A percentile compares a stretch with the other conserved stretches of the same genome.
Conservation (phyloP, 2,329 filamentous ascomycete genomes). For the Chaetomiaceae sp. region DNA sequence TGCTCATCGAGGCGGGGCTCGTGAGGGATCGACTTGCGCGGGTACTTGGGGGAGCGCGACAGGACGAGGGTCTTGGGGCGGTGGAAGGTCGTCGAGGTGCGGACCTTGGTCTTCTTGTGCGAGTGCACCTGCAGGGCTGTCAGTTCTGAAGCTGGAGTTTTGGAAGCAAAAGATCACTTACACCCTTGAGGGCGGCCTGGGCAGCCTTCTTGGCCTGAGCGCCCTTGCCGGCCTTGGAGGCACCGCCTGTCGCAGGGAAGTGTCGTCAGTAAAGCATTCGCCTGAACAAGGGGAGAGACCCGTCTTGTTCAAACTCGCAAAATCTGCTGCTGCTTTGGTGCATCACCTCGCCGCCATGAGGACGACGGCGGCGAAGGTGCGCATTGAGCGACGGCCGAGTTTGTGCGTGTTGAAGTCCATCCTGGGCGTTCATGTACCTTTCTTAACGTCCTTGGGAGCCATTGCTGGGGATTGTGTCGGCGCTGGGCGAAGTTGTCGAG, state of each 20-base stretch:
- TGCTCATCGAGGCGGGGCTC: constrained; percentile 90
- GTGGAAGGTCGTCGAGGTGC: constrained; percentile 93
- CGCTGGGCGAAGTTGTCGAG: constrained; percentile 27
- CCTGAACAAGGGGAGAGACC: constrained; percentile 39
- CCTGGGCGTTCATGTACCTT: constrained; percentile 34
- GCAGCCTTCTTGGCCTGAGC: constrained; percentile 86
- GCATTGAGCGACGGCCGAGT: constrained; percentile 28
- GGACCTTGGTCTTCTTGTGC: constrained; percentile 90
- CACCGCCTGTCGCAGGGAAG: constrained; percentile 51
- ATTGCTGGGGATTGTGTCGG: constrained; percentile 31
- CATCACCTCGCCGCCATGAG: constrained; percentile 35
- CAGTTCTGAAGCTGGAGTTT: constrained; percentile 13
- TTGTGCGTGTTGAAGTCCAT: constrained; percentile 23
- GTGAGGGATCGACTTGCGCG: constrained; percentile 89
- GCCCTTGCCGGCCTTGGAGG: constrained; percentile 53
- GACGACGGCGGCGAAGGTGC: constrained; percentile 23
- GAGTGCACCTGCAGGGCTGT: constrained; percentile 42
- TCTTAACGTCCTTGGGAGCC: constrained; percentile 38
- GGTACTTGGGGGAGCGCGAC: constrained; percentile 90
- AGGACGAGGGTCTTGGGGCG: constrained; percentile 93
- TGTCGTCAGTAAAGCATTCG: constrained; percentile 61
- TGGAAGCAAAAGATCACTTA: constrained; percentile 50
- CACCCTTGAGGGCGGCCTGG: constrained; percentile 93
- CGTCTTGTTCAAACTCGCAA: constrained; percentile 59
- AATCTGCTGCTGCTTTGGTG: constrained; percentile 68